Base-by-base conservation (phyloP, 495 filamentous ascomycete genomes). In the Lepraria neglecta region DNA sequence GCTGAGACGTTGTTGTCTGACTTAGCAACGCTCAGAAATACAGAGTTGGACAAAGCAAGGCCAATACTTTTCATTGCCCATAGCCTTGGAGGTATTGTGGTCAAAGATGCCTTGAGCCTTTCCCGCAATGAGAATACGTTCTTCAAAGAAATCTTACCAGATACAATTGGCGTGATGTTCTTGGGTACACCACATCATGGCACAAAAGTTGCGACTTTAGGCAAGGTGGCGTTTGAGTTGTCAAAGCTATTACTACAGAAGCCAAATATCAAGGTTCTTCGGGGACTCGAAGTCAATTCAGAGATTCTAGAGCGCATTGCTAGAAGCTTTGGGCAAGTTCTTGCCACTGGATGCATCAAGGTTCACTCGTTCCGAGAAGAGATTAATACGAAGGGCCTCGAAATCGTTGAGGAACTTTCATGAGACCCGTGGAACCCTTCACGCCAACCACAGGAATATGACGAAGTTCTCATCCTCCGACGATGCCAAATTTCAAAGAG, bases 91-190 rank as follows among this genome's bases (percentile, higher is more conserved):
- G 61, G 68, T 15, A 62, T 68, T 12, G 27, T 68, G 11, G 58
- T 65, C 28, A 51, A 62, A 40, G 58, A 65, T 47, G 66, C 50
- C 0, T 14, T 63, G 5, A 48, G 33, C 35, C 31, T 33, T 19
- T 63, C 53, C 17, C 12, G 17, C 28, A 92, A 92, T 9, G 89
- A 94, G 67, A 91, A 79, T 65, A 94, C 88, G 87, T 92, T 84
- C 67, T 85, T 85, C 70, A 92, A 94, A 0, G 89, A 91, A 63
- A 94, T 86, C 65, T 87, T 81, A 63, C 88, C 88, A 45, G 83
- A 81, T 14, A 63, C 53, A 17, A 27, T 40, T 28, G 65, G 68
- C 0, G 47, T 74, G n/a, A 48, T 70, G 30, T 74, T 74, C 47
- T 53, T 74, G 45, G 72, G 70, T 0, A 74, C 71, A 2, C 72